Evolutionary conservation across 208 protist species (phyloP).

Genomic region (Crithidia brevicula): DNA sequence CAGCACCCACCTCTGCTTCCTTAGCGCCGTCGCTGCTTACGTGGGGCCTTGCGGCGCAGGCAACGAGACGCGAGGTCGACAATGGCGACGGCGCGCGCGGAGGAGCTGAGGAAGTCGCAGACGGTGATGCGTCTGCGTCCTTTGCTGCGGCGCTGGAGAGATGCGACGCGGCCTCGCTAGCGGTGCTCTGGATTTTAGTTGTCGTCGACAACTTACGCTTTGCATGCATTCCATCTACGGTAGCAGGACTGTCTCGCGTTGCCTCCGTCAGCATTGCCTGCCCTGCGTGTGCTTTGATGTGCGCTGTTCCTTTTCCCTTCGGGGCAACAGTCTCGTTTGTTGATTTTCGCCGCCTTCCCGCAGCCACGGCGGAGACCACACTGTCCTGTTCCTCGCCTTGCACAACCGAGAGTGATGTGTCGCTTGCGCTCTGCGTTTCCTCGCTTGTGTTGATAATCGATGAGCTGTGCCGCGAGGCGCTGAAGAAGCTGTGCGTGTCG

Average conservation of each 20-base stretch:
- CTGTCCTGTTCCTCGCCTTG: slow-evolving; percentile 9
- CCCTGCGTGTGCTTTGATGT: neutral
- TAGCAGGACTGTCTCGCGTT: neutral
- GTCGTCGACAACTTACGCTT: neutral
- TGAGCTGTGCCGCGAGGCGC: slow-evolving; percentile 25
- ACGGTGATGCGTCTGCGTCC: neutral
- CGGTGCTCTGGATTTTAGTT: neutral
- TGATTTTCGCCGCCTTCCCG: neutral
- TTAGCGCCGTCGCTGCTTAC: neutral
- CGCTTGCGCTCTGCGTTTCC: slow-evolving; percentile 24
- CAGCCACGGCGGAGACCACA: neutral
- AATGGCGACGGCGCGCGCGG: neutral
- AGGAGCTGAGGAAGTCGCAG: neutral
- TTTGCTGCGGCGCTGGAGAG: neutral
- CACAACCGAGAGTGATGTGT: neutral
- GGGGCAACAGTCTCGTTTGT: neutral
- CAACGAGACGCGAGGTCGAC: neutral
- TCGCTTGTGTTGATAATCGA: slow-evolving; percentile 25
- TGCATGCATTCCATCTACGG: neutral
- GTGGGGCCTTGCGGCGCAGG: too few relatives aligned
- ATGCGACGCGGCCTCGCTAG: neutral
- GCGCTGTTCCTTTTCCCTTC: neutral
- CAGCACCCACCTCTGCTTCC: neutral
- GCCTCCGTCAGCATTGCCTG: neutral
- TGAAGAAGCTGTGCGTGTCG: slow-evolving; percentile 17